phyloP scores from a whole-genome alignment of 2,329 filamentous ascomycete genomes.

The Colletotrichum scovillei region DNA sequence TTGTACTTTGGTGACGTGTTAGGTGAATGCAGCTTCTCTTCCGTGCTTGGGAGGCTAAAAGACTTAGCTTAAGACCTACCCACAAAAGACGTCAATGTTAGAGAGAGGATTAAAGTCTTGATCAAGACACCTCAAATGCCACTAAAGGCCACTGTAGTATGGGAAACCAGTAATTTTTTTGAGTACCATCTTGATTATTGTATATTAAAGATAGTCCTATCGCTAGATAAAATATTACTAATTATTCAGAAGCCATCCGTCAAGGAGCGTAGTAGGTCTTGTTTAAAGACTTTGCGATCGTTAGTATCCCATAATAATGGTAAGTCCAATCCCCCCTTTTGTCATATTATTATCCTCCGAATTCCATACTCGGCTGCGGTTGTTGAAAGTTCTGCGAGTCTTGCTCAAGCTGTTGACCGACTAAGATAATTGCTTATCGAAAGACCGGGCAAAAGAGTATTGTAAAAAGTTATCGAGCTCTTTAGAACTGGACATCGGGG shows the following conservation, averaged over 20 bases:
- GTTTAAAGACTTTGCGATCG: not conserved
- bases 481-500: conserved; percentile 1
- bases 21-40: not conserved
- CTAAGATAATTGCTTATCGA: not conserved
- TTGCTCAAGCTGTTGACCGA: not conserved
- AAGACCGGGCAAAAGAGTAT: not conserved
- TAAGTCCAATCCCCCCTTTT: not conserved
- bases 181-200: not conserved
- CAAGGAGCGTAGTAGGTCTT: conserved; percentile 9
- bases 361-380: not conserved
- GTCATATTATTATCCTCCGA: not conserved
- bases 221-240: not conserved
- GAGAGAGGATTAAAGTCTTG: not conserved
- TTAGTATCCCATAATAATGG: not conserved
- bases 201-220: not conserved
- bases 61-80: not conserved
- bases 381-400: not conserved
- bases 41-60: no score
- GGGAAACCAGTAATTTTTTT: not conserved
- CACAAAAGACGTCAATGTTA: not conserved
- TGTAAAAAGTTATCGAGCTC: not conserved
- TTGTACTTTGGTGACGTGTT: not conserved
- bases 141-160: not conserved
- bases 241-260: conserved; percentile 6
- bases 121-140: not conserved